Conservation (phyloP, 345 rosid species). For the Linum tenue region DNA sequence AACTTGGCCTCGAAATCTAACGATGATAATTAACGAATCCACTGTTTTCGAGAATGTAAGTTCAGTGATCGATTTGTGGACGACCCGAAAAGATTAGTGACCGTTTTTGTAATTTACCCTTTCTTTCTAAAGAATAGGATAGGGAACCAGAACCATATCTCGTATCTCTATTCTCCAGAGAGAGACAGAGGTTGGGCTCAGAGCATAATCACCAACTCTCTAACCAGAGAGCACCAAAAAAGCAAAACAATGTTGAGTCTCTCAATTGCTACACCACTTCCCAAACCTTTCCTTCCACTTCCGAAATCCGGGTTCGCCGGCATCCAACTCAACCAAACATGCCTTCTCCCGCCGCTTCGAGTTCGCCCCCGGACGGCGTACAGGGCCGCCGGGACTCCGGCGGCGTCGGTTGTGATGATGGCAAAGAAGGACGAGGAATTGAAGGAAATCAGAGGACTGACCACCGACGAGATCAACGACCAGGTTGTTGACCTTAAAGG, state of each 20-base stretch:
- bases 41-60: no score
- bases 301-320: conserved; percentile 46
- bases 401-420: conserved; percentile 53
- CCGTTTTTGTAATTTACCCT: no score
- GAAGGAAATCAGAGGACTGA: conserved; percentile 61
- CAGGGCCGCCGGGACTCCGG: conserved; percentile 17
- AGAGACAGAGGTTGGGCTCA: neutral
- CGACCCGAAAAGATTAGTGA: no score
- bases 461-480: conserved; percentile 69
- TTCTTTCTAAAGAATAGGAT: no score
- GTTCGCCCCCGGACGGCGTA: conserved; percentile 12
- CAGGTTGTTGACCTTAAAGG: conserved; percentile 84
- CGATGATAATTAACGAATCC: no score
- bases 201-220: neutral
- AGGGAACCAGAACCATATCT: no score
- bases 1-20: no score
- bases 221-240: neutral
- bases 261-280: conserved; percentile 32
- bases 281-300: conserved; percentile 20
- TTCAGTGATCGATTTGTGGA: no score
- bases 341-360: conserved; percentile 14
- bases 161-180: no score
- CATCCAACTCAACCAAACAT: conserved; percentile 34
- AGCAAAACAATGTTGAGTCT: conserved; percentile 44
- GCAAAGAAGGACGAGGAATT: conserved; percentile 70